A percentile compares a stretch with the other conserved stretches of the same genome.
phyloP scores from a whole-genome alignment of 805 yeast genomes.

The Kuraishia floccosa region DNA sequence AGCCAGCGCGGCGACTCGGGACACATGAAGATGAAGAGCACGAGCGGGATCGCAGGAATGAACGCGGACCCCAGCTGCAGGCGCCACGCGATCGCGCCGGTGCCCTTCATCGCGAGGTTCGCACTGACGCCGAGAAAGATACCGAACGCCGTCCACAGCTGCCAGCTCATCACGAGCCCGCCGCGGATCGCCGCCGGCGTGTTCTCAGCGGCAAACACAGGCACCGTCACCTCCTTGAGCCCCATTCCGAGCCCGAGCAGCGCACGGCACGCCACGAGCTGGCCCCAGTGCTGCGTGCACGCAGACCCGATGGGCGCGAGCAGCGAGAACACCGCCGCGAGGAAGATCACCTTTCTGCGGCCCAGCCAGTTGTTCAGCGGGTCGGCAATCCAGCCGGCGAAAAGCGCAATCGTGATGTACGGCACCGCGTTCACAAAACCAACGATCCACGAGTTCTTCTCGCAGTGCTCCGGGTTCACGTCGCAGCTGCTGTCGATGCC shows the following conservation, averaged over 20 bases:
- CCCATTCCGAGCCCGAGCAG: constrained; percentile 61
- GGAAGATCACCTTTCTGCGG: constrained; percentile 56
- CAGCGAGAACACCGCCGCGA: constrained; percentile 50
- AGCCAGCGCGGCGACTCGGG: constrained; percentile 76
- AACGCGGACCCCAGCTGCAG: constrained; percentile 59
- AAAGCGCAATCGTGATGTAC: constrained; percentile 47
- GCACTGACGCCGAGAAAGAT: constrained; percentile 63
- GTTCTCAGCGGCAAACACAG: constrained; percentile 60
- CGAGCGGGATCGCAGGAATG: constrained; percentile 52
- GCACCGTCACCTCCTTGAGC: constrained; percentile 67
- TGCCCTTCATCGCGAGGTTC: constrained; percentile 46
- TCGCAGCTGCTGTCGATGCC: constrained; percentile 34
- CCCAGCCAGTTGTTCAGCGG: constrained; percentile 44
- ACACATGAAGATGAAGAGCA: constrained; percentile 50
- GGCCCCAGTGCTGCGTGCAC: constrained; percentile 52
- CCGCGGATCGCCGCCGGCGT: constrained; percentile 56
- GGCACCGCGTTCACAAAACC: constrained; percentile 67
- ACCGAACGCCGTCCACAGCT: constrained; percentile 65
- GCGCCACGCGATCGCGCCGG: constrained; percentile 52
- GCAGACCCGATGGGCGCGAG: constrained; percentile 63
- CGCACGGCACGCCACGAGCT: constrained; percentile 55
- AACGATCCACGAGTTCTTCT: constrained; percentile 41
- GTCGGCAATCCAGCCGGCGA: constrained; percentile 59
- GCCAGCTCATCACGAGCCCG: constrained; percentile 65
- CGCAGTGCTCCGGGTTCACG: too few species aligned